These are phyloP conservation scores for Leccinum subgranulosum DNA, from an alignment of 768 basidiomycete species.

Conservation along the genomic window DNA sequence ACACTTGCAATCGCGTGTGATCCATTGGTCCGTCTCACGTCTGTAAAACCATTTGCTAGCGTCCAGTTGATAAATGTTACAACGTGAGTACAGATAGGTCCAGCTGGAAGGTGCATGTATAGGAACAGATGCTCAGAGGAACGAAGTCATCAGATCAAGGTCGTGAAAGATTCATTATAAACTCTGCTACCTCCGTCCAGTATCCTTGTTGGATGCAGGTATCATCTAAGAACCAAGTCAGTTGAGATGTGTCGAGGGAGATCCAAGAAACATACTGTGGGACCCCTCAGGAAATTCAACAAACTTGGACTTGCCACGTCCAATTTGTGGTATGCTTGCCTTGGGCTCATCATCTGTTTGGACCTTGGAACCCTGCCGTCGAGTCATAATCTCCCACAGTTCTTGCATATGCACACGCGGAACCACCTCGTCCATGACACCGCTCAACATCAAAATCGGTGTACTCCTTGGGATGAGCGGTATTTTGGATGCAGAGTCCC, in stretches of 20 bases:
- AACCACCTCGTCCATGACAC: constrained; percentile 53
- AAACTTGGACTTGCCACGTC: constrained; percentile 52
- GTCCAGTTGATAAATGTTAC: neutral
- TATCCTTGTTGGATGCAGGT: constrained; percentile 55
- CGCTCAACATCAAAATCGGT: constrained; percentile 83
- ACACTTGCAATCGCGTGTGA: neutral
- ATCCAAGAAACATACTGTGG: constrained; percentile 45
- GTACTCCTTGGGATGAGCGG: constrained; percentile 56
- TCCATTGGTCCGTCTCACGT: neutral
- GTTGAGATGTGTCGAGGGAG: neutral
- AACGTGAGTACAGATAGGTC: neutral
- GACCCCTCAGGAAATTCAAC: constrained; percentile 52
- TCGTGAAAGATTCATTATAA: constrained; percentile 33
- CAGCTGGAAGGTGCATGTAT: neutral
- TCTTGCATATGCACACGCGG: constrained; percentile 55
- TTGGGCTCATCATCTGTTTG: constrained; percentile 19
- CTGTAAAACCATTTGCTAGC: neutral
- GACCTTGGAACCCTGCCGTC: constrained; percentile 40
- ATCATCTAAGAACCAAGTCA: constrained; percentile 38
- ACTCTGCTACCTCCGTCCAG: constrained; percentile 50
- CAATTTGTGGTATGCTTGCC: constrained; percentile 43
- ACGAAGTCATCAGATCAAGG: constrained; percentile 1
- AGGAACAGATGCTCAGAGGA: neutral
- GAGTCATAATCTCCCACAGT: constrained; percentile 59
- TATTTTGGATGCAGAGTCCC: constrained; percentile 75